Percentiles rank a stretch among this genome's conserved stretches.
phyloP scores from a whole-genome alignment of 176 grass and related monocot genomes.

The Zea mays region Zm-B73-REFERENCE-NAM-5.0 NC_050102.1:37205001-37205500 shows the following conservation, averaged over 20 bases:
- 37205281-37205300: conserved; percentile 95
- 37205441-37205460: conserved; percentile 91
- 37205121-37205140: conserved; percentile 18
- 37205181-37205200: conserved; percentile 97
- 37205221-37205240: conserved; percentile 95
- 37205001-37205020: conserved; percentile 1
- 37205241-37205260: conserved; percentile 95
- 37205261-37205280: conserved; percentile 80
- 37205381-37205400: conserved; percentile 63
- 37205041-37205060: conserved; percentile 28
- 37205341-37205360: conserved; percentile 27
- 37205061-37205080: conserved; percentile 17
- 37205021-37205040: conserved; percentile 30
- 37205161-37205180: conserved; percentile 81
- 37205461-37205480: conserved; percentile 94
- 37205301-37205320: conserved; percentile 87
- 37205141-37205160: conserved; percentile 26
- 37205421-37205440: conserved; percentile 86
- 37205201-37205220: conserved; percentile 91
- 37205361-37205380: conserved; percentile 27
- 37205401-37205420: conserved; percentile 67
- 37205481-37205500: conserved; percentile 91
- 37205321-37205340: conserved; percentile 19
- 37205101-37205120: conserved; percentile 16
- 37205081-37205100: conserved; percentile 24